A percentile compares a stretch with the other conserved stretches of the same genome.
These are phyloP conservation scores for Saxispiralis lemnorum DNA, from an alignment of 495 filamentous ascomycete genomes.

Conservation along the genomic window DNA sequence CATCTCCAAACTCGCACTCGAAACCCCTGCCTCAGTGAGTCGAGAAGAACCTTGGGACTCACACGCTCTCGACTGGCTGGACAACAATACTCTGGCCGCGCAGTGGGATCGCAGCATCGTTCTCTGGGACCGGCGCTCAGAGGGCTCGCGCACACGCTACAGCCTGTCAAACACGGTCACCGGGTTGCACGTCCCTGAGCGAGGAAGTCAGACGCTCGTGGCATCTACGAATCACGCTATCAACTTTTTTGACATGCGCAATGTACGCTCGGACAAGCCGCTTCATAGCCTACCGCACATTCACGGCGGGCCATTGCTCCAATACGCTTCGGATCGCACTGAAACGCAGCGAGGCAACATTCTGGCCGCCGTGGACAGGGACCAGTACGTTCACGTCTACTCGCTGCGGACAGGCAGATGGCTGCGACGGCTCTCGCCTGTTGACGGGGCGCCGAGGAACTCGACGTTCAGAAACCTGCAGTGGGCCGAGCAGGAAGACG, in stretches of 20 bases:
- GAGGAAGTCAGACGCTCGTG: slow-evolving; percentile 12
- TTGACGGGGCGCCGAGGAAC: background rate
- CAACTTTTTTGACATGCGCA: slow-evolving; percentile 20
- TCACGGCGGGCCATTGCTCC: background rate
- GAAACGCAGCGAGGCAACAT: slow-evolving; percentile 7
- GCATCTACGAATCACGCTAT: slow-evolving; percentile 14
- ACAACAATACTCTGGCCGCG: background rate
- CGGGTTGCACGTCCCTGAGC: slow-evolving; percentile 1
- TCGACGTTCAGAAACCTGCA: background rate
- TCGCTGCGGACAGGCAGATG: slow-evolving; percentile 11
- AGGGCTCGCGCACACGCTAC: slow-evolving; percentile 5
- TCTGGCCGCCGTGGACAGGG: slow-evolving; percentile 17
- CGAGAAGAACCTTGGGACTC: no score
- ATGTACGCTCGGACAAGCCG: background rate
- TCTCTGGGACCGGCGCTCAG: slow-evolving; percentile 15
- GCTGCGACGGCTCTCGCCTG: background rate
- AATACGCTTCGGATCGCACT: slow-evolving; percentile 5
- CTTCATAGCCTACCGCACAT: slow-evolving; percentile 2
- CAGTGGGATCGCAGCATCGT: slow-evolving; percentile 11
- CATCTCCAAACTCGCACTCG: background rate
- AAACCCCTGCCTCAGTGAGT: no score
- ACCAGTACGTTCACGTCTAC: slow-evolving; percentile 7
- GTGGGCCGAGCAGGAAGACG: background rate
- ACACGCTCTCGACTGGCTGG: background rate
- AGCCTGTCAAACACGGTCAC: background rate